Evolutionary conservation across 2,329 filamentous ascomycete genomes (phyloP).

Genomic region (Lasiodiplodia theobromae): DNA sequence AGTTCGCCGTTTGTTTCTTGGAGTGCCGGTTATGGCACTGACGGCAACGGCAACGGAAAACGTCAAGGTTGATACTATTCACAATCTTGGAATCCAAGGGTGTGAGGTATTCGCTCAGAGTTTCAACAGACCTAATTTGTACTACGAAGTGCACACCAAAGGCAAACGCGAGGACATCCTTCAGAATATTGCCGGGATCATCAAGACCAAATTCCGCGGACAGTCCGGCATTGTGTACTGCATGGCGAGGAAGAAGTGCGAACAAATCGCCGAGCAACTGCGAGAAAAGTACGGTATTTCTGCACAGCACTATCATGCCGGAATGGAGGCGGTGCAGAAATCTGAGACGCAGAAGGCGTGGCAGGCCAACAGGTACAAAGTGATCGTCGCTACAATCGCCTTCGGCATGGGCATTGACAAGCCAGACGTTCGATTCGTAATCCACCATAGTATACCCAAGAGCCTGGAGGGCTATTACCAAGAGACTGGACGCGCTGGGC

Average conservation of each 20-base stretch:
- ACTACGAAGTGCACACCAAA: conserved; percentile 83
- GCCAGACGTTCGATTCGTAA: conserved; percentile 92
- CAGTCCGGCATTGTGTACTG: conserved; percentile 94
- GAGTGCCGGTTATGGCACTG: conserved; percentile 89
- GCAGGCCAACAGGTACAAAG: conserved; percentile 80
- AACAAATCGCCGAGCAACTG: conserved; percentile 77
- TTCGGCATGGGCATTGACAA: conserved; percentile 99
- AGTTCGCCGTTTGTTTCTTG: conserved; percentile 73
- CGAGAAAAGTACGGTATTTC: conserved; percentile 67
- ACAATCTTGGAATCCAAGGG: conserved; percentile 82
- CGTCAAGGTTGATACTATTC: conserved; percentile 88
- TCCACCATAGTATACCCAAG: conserved; percentile 92
- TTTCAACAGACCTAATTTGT: conserved; percentile 95
- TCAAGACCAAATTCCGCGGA: conserved; percentile 71
- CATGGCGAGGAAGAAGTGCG: conserved; percentile 82
- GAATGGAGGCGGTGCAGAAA: conserved; percentile 73
- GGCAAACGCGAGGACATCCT: conserved; percentile 64
- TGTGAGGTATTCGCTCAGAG: conserved; percentile 88
- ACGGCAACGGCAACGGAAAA: conserved; percentile 95
- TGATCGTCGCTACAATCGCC: conserved; percentile 97
- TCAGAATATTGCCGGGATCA: conserved; percentile 67
- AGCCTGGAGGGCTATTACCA: conserved; percentile 98
- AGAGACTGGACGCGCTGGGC: conserved; percentile 92
- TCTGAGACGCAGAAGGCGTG: conserved; percentile 76
- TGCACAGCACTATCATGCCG: conserved; percentile 87